Evolutionary conservation across 2,329 filamentous ascomycete genomes (phyloP).

Genomic region (Colletotrichum horii): DNA sequence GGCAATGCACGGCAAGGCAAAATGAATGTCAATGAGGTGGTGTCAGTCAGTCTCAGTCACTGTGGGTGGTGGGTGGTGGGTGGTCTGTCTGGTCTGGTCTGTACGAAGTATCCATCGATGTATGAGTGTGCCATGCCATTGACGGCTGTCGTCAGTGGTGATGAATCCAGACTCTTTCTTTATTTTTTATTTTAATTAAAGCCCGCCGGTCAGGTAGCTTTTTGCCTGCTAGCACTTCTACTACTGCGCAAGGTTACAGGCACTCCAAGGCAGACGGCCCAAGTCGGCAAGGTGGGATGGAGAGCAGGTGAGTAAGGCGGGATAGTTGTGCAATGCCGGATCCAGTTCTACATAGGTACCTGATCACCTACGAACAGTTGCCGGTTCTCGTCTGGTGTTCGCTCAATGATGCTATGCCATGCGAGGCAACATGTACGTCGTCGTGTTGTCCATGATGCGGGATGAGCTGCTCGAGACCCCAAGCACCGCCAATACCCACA

Average conservation of each 20-base stretch:
- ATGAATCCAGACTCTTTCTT: background rate
- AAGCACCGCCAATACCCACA: background rate
- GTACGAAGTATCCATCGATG: background rate
- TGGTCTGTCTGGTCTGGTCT: background rate
- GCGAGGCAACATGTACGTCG: background rate
- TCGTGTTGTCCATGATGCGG: background rate
- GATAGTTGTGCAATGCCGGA: background rate
- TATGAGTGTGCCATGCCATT: background rate
- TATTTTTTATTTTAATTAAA: background rate
- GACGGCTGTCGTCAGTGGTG: constrained; percentile 13
- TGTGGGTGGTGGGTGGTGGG: background rate
- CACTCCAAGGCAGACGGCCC: background rate
- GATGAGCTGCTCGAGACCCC: background rate
- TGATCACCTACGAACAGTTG: background rate
- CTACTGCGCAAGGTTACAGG: background rate
- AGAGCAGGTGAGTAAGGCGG: background rate
- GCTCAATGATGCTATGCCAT: background rate
- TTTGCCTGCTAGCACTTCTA: background rate
- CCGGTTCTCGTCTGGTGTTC: background rate
- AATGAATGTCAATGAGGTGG: background rate
- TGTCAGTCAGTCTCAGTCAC: background rate
- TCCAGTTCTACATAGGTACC: background rate
- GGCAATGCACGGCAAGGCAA: background rate
- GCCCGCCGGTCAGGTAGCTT: background rate
- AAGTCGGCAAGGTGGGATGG: background rate